Percentiles rank a stretch among this genome's conserved stretches.
Evolutionary conservation across 352 stramenopile genomes (phyloP).

Genomic region (Phytophthora ramorum): DNA sequence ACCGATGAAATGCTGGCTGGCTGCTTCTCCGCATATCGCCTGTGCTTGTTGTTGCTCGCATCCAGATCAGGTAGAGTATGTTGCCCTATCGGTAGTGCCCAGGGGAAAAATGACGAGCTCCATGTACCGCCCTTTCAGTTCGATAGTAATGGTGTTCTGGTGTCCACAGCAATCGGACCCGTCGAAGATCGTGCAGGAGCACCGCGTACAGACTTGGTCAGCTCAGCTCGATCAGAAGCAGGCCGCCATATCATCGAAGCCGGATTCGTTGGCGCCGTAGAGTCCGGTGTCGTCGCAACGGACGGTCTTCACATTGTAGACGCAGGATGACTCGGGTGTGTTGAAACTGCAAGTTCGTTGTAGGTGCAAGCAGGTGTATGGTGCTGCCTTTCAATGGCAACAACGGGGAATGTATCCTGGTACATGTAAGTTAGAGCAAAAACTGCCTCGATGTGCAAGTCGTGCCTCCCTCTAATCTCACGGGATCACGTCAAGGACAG

Average conservation of each 20-base stretch:
- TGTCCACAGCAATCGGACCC: background rate
- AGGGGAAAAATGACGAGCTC: background rate
- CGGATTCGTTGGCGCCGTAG: background rate
- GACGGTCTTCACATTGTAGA: background rate
- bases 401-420: background rate
- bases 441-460: background rate
- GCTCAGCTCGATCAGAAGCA: background rate
- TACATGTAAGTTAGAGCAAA: background rate
- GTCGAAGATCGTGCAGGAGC: background rate
- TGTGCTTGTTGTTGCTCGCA: slow-evolving; percentile 4
- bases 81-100: background rate
- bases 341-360: background rate
- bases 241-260: background rate
- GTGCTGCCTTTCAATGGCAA: too few species aligned
- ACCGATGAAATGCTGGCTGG: slow-evolving; percentile 8
- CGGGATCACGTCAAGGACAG: slow-evolving; percentile 4
- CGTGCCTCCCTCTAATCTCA: background rate
- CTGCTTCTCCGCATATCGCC: slow-evolving; percentile 10
- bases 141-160: slow-evolving; percentile 1
- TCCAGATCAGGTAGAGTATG: slow-evolving; percentile 3
- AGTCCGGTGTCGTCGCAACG: background rate
- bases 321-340: slow-evolving; percentile 1
- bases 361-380: too few species aligned
- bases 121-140: background rate
- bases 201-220: background rate